Evolutionary conservation across 2,329 filamentous ascomycete species (phyloP).

Genomic region (Raffaelea ambrosiae): DNA sequence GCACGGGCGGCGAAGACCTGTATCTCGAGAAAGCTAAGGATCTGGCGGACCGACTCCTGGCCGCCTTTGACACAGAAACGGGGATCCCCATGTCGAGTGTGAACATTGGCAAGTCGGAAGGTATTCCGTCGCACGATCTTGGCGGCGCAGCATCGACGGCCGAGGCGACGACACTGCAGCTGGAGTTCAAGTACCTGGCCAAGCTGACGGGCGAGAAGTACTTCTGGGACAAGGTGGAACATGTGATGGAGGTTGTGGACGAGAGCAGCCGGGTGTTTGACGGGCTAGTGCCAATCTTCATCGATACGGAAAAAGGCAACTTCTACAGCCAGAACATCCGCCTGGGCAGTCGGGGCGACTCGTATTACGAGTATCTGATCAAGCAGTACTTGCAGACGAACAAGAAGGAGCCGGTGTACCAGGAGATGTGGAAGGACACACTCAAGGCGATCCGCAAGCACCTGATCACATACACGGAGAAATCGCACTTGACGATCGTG

Average conservation of each 20-base stretch:
- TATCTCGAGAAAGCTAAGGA: constrained; percentile 96
- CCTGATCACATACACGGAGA: constrained; percentile 78
- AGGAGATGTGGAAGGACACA: constrained; percentile 87
- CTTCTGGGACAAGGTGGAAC: constrained; percentile 89
- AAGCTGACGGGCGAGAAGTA: constrained; percentile 87
- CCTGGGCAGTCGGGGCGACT: constrained; percentile 87
- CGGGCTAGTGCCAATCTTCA: constrained; percentile 85
- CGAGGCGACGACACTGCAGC: constrained; percentile 83
- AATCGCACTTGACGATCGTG: constrained; percentile 76
- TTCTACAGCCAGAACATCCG: constrained; percentile 84
- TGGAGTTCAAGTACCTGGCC: constrained; percentile 95
- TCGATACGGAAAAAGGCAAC: constrained; percentile 67
- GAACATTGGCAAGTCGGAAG: constrained; percentile 68
- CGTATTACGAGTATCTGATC: constrained; percentile 97
- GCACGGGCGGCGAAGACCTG: constrained; percentile 72
- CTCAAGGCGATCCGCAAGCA: constrained; percentile 83
- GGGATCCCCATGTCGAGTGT: constrained; percentile 88
- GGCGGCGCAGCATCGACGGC: constrained; percentile 86
- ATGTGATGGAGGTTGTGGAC: constrained; percentile 85
- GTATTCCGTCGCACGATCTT: constrained; percentile 75
- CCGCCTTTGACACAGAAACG: constrained; percentile 79
- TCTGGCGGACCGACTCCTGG: constrained; percentile 75
- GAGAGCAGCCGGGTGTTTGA: constrained; percentile 68
- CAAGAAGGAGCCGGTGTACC: constrained; percentile 74
- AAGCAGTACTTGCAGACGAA: constrained; percentile 97